Base-by-base conservation (phyloP, 2,329 filamentous ascomycete genomes). In the Cryphonectria japonica region DNA sequence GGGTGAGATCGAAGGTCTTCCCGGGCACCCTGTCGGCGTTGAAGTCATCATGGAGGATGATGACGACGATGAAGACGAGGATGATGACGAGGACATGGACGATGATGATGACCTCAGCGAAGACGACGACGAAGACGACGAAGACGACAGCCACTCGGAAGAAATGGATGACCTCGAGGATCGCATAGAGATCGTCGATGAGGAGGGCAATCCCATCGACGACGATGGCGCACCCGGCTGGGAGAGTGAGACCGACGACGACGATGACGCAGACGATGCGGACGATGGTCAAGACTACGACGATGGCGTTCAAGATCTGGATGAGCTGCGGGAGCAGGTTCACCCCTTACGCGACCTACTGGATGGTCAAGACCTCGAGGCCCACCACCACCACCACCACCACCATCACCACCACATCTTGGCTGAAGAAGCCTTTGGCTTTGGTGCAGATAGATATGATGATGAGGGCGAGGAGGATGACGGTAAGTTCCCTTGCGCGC, bases 11-110 rank as follows among this genome's bases (percentile, higher is more conserved):
- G 95, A 97, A 83, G 92, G 89, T 66, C 83, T 91, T 29, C 85
- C 88, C 69, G 89, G 88, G 52, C 88, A 91, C 62, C 86, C 88
- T 62, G 87, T 84, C 34, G 85, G 91, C 68, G 87, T 92, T 71
- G 89, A 92, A 81, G 89, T 98, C 75, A 93, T 97, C 73, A 93
- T 98, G 85, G 92, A 93, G 67, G 89, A 87, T 65, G 85, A 87
- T 4, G 87, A 89, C 3, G 87, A 89, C n/a, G 90, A 91, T 9
- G 87, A 88, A 2, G 87, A 89, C 50, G 90, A 90, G 67, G 90
- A 87, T 32, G 85, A 90, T 67, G 90, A 87, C 32, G 85, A 85
- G 8, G 83, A 87, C 9, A 87, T 89, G 16, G 88, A 90, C 1
- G 87, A 88, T 32, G 82, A 86, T 8, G 86, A 89, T 4, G 86